Evolutionary conservation across 306 rosid genomes (phyloP).

Genomic region (Hylodesmum podocarpum): DNA sequence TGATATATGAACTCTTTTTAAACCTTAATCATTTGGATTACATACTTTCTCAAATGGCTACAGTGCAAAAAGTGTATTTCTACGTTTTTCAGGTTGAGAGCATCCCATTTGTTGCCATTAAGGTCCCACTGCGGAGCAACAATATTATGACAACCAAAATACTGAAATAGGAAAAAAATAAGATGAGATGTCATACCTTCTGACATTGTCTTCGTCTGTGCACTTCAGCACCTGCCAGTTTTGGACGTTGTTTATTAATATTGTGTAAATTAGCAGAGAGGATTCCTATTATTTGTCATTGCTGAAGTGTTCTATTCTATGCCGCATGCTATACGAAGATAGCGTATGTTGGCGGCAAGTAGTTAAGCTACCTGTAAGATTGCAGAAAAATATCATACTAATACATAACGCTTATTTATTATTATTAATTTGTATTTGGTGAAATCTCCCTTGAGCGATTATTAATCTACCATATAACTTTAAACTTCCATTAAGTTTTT

Average conservation of each 20-base stretch:
- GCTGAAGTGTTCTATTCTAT: background rate
- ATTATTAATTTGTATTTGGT: background rate
- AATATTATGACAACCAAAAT: background rate
- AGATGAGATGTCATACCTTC: background rate
- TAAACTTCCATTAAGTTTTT: background rate
- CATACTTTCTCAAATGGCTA: slow-evolving; percentile 18
- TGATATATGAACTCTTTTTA: background rate
- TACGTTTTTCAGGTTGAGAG: background rate
- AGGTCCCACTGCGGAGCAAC: slow-evolving; percentile 7
- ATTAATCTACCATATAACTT: background rate
- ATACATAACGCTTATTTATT: background rate
- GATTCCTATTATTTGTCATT: background rate
- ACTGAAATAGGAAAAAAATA: background rate
- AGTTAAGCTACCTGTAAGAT: background rate
- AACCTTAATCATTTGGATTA: background rate
- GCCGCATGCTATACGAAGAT: background rate
- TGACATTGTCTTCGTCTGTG: background rate
- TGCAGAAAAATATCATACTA: background rate
- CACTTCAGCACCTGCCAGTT: background rate
- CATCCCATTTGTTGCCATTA: slow-evolving; percentile 3
- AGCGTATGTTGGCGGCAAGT: background rate
- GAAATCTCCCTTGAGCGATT: background rate
- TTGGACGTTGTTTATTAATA: slow-evolving; percentile 3
- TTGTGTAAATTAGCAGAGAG: background rate
- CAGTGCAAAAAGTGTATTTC: background rate